Base-by-base conservation (phyloP, 202 grass and related monocot genomes). In the Carex arenaria region DNA sequence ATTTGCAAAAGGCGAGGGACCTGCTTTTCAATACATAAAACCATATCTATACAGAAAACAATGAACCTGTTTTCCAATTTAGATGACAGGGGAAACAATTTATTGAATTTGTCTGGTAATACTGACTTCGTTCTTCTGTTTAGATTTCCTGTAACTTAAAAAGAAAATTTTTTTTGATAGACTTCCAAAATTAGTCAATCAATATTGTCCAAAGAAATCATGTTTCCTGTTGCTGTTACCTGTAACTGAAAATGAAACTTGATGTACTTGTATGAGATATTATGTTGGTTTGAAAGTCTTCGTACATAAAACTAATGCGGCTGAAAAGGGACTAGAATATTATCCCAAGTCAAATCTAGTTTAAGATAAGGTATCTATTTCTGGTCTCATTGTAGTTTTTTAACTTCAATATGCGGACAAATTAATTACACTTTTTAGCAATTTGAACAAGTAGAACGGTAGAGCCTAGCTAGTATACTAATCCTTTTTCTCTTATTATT, bases 401-500 rank as follows among this genome's bases (percentile, higher is more conserved):
- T 15, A 34, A 59, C 30, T 69, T 59, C 8, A 77, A 36, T 77
- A 34, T 57, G 26, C 10, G 59, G 17, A 23, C 18, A 57, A 57
- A 77, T 59, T 57, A 51, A 49, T 80, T 77, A 3, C 32, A 63
- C 18, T 64, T 64, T 22, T 80, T 80, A 80, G 36, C 78, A 63
- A 63, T 80, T 64, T 65, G 59, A 61, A 61, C 18, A 64, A 45
- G 22, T 64, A 63, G 78, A 63, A 79, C 3, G 9, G 14, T 64
- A 45, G 22, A 9, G 8, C 22, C 76, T 20, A 26, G 61, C 23
- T 26, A 3, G 18, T 43, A 43, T 64, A 47, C n/a, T 86, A 23
- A 86, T 79, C 38, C 57, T 13, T 22, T 75, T 30, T 84, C 53
- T 18, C 36, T 55, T 67, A 75, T 67, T 54, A 49, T 20, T 87